phyloP scores from a whole-genome alignment of 1,284 basidiomycete species.

The Trichosporon inkin region DNA sequence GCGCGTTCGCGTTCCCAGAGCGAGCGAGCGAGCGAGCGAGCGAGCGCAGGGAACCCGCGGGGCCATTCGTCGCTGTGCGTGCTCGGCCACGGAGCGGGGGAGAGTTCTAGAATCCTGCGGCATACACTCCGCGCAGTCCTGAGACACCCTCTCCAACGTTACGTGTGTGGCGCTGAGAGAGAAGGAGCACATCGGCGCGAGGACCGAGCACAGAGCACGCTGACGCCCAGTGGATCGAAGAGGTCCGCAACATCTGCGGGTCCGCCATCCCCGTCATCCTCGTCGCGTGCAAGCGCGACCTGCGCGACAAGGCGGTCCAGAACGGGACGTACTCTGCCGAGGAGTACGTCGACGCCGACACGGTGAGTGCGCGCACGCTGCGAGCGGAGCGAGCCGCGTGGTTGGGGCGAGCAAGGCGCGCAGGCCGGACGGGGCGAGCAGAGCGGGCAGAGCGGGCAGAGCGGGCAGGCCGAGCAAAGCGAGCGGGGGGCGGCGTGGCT shows the following conservation, averaged over 20 bases:
- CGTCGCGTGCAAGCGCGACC: constrained; percentile 52
- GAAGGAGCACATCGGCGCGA: too few species aligned
- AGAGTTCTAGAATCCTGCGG: too few species aligned
- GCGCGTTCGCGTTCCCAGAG: too few species aligned
- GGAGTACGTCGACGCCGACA: constrained; percentile 47
- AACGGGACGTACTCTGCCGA: constrained; percentile 46
- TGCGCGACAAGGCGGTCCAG: constrained; percentile 55
- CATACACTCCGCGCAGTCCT: too few species aligned
- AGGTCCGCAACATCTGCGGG: constrained; percentile 88
- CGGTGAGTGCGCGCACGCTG: constrained; percentile 36
- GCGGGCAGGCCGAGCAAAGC: neutral
- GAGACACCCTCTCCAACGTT: too few species aligned
- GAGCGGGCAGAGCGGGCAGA: neutral
- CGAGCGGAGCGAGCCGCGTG: constrained; percentile 1
- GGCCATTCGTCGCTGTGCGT: too few species aligned
- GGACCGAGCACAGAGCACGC: constrained; percentile 4
- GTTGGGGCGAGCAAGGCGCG: neutral
- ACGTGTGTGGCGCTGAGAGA: too few species aligned
- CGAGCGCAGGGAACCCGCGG: neutral
- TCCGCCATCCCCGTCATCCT: constrained; percentile 54
- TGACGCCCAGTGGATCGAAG: constrained; percentile 86
- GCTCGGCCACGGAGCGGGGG: neutral
- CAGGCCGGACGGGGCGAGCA: too few species aligned
- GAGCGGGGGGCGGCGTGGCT: too few species aligned
- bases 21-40: neutral